Percentiles rank a stretch among this genome's conserved stretches.
phyloP scores from a whole-genome alignment of 371 early-diverging fungal species.

The Smittium mucronatum region DNA sequence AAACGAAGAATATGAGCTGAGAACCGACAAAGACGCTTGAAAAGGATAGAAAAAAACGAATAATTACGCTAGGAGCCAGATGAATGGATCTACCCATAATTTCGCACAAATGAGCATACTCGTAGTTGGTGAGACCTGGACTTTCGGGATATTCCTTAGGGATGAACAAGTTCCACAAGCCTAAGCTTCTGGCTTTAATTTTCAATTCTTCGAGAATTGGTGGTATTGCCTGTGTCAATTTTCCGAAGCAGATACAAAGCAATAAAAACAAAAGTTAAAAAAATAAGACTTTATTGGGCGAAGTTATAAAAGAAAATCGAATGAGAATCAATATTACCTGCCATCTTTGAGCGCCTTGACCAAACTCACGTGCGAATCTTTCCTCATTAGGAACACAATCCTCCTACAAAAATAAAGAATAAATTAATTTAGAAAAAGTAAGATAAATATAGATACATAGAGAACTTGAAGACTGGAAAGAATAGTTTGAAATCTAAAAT shows the following conservation, averaged over 20 bases:
- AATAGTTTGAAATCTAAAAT: no score
- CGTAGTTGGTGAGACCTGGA: slow-evolving; percentile 83
- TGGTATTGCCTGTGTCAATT: slow-evolving; percentile 38
- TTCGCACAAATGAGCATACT: slow-evolving; percentile 84
- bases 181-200: slow-evolving; percentile 67
- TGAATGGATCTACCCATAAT: slow-evolving; percentile 56
- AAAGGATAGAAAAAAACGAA: background rate
- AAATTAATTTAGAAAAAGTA: no score
- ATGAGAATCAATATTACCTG: no score
- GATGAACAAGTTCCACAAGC: slow-evolving; percentile 93
- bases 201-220: slow-evolving; percentile 78
- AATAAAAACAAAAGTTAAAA: background rate
- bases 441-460: no score
- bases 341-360: slow-evolving; percentile 49
- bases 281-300: background rate
- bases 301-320: slow-evolving; percentile 56
- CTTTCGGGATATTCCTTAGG: slow-evolving; percentile 59
- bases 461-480: no score
- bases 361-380: slow-evolving; percentile 55
- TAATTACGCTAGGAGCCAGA: background rate
- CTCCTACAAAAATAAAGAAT: no score
- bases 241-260: background rate
- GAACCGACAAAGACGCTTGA: no score
- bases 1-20: no score
- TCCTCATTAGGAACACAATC: slow-evolving; percentile 90